phyloP scores from a whole-genome alignment of 1,284 basidiomycete genomes.

The Pseudomicrostroma phylloplanum region DNA sequence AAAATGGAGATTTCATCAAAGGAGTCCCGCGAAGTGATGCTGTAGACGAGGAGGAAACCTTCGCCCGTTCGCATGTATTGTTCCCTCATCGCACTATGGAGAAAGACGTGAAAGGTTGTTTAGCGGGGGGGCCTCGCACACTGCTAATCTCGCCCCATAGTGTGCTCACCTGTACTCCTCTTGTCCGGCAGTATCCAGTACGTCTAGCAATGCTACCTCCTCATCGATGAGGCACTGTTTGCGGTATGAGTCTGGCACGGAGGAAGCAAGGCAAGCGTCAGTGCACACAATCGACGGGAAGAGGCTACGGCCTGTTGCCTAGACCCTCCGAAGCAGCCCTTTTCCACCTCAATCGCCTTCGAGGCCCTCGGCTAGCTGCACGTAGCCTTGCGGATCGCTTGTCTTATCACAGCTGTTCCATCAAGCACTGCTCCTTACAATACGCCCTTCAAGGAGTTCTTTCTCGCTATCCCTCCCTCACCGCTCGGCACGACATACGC shows the following conservation, averaged over 20 bases:
- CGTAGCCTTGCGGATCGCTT: no score
- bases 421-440: no score
- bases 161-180: slow-evolving; percentile 85
- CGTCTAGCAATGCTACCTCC: slow-evolving; percentile 92
- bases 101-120: background rate
- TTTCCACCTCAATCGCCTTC: no score
- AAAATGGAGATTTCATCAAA: slow-evolving; percentile 96
- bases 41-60: slow-evolving; percentile 97
- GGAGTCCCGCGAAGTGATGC: slow-evolving; percentile 93
- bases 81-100: slow-evolving; percentile 80
- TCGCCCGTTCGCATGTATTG: slow-evolving; percentile 97
- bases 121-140: background rate
- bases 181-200: slow-evolving; percentile 96
- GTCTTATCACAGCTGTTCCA: no score
- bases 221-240: slow-evolving; percentile 69
- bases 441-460: no score
- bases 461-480: no score
- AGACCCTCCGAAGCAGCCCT: no score
- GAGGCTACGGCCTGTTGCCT: no score
- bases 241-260: slow-evolving; percentile 46
- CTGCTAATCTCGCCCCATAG: background rate
- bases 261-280: background rate
- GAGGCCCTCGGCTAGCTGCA: no score
- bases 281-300: no score
- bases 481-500: no score